These are phyloP conservation scores for Halenospora varia DNA, from an alignment of 495 filamentous ascomycete genomes.

Conservation along the genomic window DNA sequence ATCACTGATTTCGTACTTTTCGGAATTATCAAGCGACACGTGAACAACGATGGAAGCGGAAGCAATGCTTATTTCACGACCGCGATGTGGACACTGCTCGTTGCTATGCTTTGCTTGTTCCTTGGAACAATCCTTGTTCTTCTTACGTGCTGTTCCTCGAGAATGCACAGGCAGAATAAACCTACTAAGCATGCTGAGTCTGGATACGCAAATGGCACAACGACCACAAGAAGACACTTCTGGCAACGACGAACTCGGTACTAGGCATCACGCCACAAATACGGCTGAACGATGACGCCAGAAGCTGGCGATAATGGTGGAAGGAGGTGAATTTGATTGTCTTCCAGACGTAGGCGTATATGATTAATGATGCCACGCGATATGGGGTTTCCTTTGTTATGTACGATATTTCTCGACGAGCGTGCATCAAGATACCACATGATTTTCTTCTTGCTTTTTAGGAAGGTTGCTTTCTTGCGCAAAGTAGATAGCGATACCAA, in stretches of 20 bases:
- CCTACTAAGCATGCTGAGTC: constrained; percentile 6
- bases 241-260: constrained; percentile 22
- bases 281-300: no score
- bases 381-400: no score
- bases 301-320: no score
- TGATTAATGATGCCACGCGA: no score
- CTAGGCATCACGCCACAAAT: no score
- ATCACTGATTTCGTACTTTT: constrained; percentile 53
- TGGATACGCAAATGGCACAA: constrained; percentile 15
- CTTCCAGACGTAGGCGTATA: no score
- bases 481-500: no score
- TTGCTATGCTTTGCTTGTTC: constrained; percentile 44
- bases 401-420: no score
- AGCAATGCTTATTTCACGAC: constrained; percentile 38
- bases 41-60: constrained; percentile 37
- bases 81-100: constrained; percentile 49
- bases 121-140: constrained; percentile 51
- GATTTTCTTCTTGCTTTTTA: no score
- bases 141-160: constrained; percentile 47
- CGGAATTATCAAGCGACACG: constrained; percentile 44
- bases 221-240: constrained; percentile 15
- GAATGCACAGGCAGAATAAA: constrained; percentile 13
- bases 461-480: no score
- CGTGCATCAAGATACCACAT: no score
- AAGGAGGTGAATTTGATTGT: no score